These are phyloP conservation scores for Ocimum tenuiflorum DNA, from an alignment of 257 asterid species.

Conservation along the genomic window DNA sequence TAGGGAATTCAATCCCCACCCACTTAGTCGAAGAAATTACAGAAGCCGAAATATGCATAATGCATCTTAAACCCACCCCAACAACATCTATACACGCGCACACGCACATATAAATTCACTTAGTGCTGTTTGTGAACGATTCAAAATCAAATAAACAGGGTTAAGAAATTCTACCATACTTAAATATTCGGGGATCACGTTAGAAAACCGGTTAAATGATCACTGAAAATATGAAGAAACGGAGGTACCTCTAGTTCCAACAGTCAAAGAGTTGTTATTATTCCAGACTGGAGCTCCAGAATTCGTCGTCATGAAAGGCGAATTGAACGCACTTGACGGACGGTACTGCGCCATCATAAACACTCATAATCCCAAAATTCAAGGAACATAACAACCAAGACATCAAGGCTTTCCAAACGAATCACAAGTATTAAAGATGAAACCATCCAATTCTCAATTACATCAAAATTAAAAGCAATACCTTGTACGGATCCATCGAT, in stretches of 20 bases:
- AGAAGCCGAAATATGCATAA: not conserved
- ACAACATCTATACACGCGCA: no score
- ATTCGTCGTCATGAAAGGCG: constrained; percentile 76
- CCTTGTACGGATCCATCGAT: constrained; percentile 84
- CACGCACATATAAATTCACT: no score
- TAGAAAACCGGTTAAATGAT: not conserved
- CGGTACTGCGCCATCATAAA: constrained; percentile 55
- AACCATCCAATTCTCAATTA: not conserved
- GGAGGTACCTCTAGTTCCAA: constrained; percentile 70
- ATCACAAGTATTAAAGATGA: not conserved
- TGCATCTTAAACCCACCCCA: not conserved
- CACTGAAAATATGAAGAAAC: not conserved
- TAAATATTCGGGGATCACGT: not conserved
- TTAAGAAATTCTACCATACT: not conserved
- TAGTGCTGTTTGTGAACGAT: not conserved
- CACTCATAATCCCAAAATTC: not conserved
- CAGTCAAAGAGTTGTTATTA: constrained; percentile 73
- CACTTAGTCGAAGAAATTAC: no score
- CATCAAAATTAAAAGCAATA: constrained; percentile 3
- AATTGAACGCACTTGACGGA: constrained; percentile 71
- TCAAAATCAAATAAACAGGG: not conserved
- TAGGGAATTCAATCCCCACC: not conserved
- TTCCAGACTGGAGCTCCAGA: constrained; percentile 90
- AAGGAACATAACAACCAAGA: not conserved
- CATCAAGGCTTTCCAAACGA: not conserved